phyloP scores from a whole-genome alignment of 1,284 basidiomycete genomes.

The Fistulinella staudtii region DNA sequence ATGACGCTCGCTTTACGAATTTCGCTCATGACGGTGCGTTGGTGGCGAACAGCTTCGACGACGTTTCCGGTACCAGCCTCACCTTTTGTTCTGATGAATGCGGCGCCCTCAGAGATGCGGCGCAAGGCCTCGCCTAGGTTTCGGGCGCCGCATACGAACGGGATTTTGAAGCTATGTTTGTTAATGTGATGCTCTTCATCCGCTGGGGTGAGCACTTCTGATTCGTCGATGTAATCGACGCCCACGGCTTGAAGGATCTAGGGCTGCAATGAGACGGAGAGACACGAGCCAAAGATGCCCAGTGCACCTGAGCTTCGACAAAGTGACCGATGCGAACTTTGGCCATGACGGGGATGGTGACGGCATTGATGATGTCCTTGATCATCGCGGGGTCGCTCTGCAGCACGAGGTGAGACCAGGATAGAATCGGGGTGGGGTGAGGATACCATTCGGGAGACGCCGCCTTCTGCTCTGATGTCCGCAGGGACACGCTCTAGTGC shows the following conservation, averaged over 20 bases:
- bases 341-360: constrained; percentile 92
- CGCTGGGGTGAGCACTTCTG: constrained; percentile 94
- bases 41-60: constrained; percentile 94
- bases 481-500: constrained; percentile 94
- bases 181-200: constrained; percentile 88
- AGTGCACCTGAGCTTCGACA: constrained; percentile 84
- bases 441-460: constrained; percentile 89
- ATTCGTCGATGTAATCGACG: constrained; percentile 98
- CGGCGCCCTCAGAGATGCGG: constrained; percentile 95
- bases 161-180: constrained; percentile 90
- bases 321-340: constrained; percentile 97
- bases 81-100: constrained; percentile 96
- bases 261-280: background rate
- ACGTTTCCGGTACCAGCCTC: constrained; percentile 98
- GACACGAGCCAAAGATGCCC: background rate
- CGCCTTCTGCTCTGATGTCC: constrained; percentile 87
- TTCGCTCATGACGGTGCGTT: constrained; percentile 78
- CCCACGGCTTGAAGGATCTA: constrained; percentile 93
- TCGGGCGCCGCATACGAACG: constrained; percentile 78
- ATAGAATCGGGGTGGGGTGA: background rate
- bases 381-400: constrained; percentile 96
- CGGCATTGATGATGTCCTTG: constrained; percentile 89
- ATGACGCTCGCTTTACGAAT: constrained; percentile 85
- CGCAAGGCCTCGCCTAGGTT: constrained; percentile 91
- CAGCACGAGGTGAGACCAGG: constrained; percentile 1